Evolutionary conservation across 306 rosid genomes (phyloP), one percentile per base, ranked within the genome.

Genomic region (Lablab purpureus): DNA sequence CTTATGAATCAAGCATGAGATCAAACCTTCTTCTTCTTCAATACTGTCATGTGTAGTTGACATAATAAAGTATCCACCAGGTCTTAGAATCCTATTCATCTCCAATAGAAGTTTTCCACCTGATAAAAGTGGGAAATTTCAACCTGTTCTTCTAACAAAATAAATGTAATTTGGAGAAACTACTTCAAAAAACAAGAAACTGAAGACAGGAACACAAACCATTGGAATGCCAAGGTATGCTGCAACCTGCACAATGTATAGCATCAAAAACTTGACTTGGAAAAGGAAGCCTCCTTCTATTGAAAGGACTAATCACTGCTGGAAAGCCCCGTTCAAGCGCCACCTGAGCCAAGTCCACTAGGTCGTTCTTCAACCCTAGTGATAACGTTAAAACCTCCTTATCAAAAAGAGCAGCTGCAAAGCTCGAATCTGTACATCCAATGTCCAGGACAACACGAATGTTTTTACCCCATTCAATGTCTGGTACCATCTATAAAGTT

Each of bases 401-500:
- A 82, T 91, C 97, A 72, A 92, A 87, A 25, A 95, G 91, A 40
- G 89, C 76, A 58, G 91, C 90, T 56, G 83, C 93, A 72, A 95
- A 91, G 76, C 96, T 86, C 1, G 97, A 87, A 86, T 92, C 97
- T 13, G 90, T 78, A 58, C 90, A 86, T 79, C 98, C 98, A 11
- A 95, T 84, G 68, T 95, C 99, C 66, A 95, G 91, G 77, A 95
- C 85, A 58, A 91, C 72, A 47, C 90, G 98, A 56, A 95, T 91
- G 82, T 91, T 92, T 87, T 95, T 92, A 54, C 99, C 99, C 98
- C 97, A 95, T 67, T 93, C 98, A 45, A 95, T 90, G 86, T 95
- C 99, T 14, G 98, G 99, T 80, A 95, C 99, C 95, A 89, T 95
- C 99, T 95, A 89, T 79, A 83, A 84, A 68, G 83, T 72, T 75